phyloP scores from a whole-genome alignment of 768 basidiomycete species.

The Leccinellum rugosiceps region DNA sequence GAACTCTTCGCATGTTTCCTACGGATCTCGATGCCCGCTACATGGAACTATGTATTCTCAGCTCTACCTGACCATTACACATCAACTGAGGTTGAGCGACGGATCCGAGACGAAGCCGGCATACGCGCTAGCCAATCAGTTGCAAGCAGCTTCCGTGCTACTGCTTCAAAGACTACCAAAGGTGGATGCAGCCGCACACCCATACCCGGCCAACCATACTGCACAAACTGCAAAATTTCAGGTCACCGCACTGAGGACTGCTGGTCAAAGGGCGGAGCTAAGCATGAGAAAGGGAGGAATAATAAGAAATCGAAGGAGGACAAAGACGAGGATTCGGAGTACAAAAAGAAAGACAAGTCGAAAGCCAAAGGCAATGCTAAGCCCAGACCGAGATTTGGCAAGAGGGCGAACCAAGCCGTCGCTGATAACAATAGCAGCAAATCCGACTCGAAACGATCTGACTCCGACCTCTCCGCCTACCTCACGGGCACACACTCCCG shows the following conservation, averaged over 20 bases:
- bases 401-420: not conserved
- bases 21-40: constrained; percentile 10
- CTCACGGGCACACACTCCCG: not conserved
- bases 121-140: not conserved
- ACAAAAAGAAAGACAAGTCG: not conserved
- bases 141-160: not conserved
- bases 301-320: not conserved
- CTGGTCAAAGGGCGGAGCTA: not conserved
- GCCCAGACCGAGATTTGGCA: not conserved
- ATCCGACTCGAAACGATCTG: not conserved
- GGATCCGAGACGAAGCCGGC: constrained; percentile 1
- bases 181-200: no score
- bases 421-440: not conserved
- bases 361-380: not conserved
- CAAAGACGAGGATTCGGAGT: not conserved
- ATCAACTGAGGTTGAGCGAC: constrained; percentile 2
- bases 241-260: not conserved
- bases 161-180: not conserved
- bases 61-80: constrained; percentile 6
- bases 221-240: not conserved
- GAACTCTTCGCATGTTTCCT: constrained; percentile 16
- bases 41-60: constrained; percentile 10
- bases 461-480: not conserved
- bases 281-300: not conserved
- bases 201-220: not conserved